Base-by-base conservation (phyloP, 2,329 filamentous ascomycete species). In the Neonectria punicea region DNA sequence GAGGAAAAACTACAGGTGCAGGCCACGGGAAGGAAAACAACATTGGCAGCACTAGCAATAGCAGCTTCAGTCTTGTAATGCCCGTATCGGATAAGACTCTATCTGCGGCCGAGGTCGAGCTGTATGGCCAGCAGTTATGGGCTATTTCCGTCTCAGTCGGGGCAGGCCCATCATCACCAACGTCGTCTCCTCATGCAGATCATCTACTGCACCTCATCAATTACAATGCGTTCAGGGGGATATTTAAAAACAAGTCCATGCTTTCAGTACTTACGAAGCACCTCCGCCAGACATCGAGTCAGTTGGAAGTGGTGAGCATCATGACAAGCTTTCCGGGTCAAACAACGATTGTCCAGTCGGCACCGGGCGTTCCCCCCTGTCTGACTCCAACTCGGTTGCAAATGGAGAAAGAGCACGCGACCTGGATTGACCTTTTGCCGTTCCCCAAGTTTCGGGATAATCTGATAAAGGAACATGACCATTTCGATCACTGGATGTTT, bases 391-490 rank as follows among this genome's bases (percentile, higher is more conserved):
- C 81, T 5, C 34, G 47, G 22, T 75, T 82, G 53, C 81, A 84
- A 63, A 77, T 76, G 56, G 79, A 73, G 14, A 70, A 77, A 13
- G 74, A 73, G 28, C 81, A 83, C 65, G 72, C 69, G 36, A 74
- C 76, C 64, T 83, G 81, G 81, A 80, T 84, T 65, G 80, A 83
- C 70, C 20, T 80, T 25, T 75, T 81, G 47, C 81, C 82, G 2
- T 75, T 62, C 63, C 77, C 81, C n/a, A 71, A 70, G 57, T 74
- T 67, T 68, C 74, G 82, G 44, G 81, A 84, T 70, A 73, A 74
- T 62, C 68, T 83, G 55, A 82, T 83, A 66, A 76, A 46, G 5
- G 75, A 74, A 39, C 63, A 72, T 16, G 75, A 75, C 55, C 75
- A 70, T 22, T 83, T 81, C 59, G 77, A 82, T 67, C 79, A 81